Percentiles rank a stretch among this genome's conserved stretches.
Conservation (phyloP, 169 alveolate species). For the Plasmodium chabaudi region DNA sequence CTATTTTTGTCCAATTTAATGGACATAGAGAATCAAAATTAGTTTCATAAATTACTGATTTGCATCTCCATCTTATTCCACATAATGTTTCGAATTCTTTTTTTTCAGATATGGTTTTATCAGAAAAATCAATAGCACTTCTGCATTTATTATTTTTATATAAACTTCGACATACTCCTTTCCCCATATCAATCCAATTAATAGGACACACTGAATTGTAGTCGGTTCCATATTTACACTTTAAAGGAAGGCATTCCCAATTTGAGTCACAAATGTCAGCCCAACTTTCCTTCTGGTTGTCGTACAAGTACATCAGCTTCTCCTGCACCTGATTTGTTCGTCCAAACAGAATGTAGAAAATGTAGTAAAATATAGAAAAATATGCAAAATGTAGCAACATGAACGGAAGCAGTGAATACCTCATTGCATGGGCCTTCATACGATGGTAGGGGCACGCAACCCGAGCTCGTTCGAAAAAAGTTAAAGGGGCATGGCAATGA, state of each 20-base stretch:
- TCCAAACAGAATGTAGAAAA: too few species aligned
- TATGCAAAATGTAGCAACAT: too few species aligned
- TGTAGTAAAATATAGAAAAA: too few species aligned
- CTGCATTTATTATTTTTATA: conserved; percentile 12
- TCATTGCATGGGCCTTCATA: conserved; percentile 65
- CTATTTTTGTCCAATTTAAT: conserved; percentile 24
- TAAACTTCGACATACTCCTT: conserved; percentile 27
- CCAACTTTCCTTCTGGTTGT: conserved; percentile 69
- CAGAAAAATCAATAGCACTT: conserved; percentile 22
- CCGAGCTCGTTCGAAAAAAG: conserved; percentile 62
- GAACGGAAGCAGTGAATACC: conserved; percentile 1
- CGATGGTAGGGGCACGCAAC: conserved; percentile 47
- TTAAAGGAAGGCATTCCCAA: conserved; percentile 64
- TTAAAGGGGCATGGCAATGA: conserved; percentile 62
- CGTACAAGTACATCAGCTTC: conserved; percentile 36
- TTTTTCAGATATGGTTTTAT: conserved; percentile 11
- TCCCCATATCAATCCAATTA: conserved; percentile 38
- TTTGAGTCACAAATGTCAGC: conserved; percentile 47
- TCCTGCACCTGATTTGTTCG: conserved; percentile 29
- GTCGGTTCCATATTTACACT: conserved; percentile 46
- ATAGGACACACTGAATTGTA: conserved; percentile 52
- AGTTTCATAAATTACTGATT: conserved; percentile 38
- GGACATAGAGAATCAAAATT: conserved; percentile 49
- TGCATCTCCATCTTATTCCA: conserved; percentile 75
- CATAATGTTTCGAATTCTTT: conserved; percentile 19